Evolutionary conservation across 2,329 filamentous ascomycete genomes (phyloP), one percentile per base, ranked within the genome.

Genomic region (Paracoccidioides lutzii): DNA sequence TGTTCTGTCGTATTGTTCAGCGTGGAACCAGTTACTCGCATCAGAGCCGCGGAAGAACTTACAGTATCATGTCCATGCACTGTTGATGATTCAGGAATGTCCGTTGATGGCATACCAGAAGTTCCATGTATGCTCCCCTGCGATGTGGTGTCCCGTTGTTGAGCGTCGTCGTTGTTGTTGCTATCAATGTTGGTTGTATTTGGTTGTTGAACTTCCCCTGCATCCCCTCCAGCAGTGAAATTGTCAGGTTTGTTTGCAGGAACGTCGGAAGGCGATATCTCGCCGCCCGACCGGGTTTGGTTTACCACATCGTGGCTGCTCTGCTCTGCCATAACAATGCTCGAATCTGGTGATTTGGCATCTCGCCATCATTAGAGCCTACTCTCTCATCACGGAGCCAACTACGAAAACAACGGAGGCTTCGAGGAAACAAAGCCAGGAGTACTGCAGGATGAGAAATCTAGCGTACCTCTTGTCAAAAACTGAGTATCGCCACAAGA

Each of bases 251-350:
- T 78, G 76, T 75, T 78, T 77, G 79, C 80, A 82, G 77, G 76
- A 74, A 76, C 80, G 80, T 81, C 81, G 79, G 81, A 80, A 75
- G 79, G 78, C 76, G 77, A 76, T 69, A 73, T 70, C 70, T 76
- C 79, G 77, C 79, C 79, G 75, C 80, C 76, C 81, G 81, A 84
- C 81, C 78, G 76, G 76, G 79, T 76, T 78, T 82, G 77, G 76
- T 81, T 81, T 82, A 84, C 81, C 81, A 83, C 81, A 84, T 84
- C 78, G 74, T 82, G 81, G 78, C 75, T 76, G 69, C 74, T 79
- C 79, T 81, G 78, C 80, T 83, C 81, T 83, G 81, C 81, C 81
- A 84, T 84, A 83, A 84, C 81, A 84, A 80, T 75, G 71, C 75
- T 71, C 71, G 74, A 70, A 70, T 71, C 76, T 78, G 71, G 59